Conservation (phyloP, 148 eudicot species). For the Heliamphora exappendiculata region DNA sequence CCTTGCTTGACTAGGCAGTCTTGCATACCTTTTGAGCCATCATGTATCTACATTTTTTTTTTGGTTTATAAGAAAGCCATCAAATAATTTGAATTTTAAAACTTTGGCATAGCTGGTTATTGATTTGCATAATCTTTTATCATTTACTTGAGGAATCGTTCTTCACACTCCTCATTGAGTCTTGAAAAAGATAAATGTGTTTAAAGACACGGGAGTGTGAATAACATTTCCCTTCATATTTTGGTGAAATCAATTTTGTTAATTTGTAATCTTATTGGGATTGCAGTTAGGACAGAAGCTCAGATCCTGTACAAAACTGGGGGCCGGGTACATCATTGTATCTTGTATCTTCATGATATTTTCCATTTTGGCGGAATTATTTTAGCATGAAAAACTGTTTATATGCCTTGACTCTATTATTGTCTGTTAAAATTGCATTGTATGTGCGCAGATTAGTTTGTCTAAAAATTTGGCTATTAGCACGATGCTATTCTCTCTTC, state of each 20-base stretch:
- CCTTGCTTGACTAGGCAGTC: background rate
- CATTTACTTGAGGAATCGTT: no score
- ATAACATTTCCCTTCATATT: no score
- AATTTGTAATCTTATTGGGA: slow-evolving; percentile 5
- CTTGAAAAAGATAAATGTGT: no score
- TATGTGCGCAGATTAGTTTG: slow-evolving; percentile 3
- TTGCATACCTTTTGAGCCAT: background rate
- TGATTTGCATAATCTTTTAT: background rate
- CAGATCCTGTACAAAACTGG: background rate
- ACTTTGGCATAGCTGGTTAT: background rate
- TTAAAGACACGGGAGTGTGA: no score
- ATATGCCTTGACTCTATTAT: background rate
- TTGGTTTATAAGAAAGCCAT: background rate
- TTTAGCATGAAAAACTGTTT: background rate
- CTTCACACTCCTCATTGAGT: no score
- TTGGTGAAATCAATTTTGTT: background rate
- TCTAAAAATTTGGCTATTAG: slow-evolving; percentile 38
- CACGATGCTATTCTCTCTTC: slow-evolving; percentile 58
- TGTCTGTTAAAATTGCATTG: background rate
- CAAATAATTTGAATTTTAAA: background rate
- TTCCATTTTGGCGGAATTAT: background rate
- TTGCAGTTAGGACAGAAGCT: slow-evolving; percentile 15
- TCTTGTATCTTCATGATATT: background rate
- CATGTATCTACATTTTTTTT: background rate
- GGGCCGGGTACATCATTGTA: slow-evolving; percentile 18